These are phyloP conservation scores for Kwoniella sp. DNA, from an alignment of 768 basidiomycete species.

Conservation along the genomic window DNA sequence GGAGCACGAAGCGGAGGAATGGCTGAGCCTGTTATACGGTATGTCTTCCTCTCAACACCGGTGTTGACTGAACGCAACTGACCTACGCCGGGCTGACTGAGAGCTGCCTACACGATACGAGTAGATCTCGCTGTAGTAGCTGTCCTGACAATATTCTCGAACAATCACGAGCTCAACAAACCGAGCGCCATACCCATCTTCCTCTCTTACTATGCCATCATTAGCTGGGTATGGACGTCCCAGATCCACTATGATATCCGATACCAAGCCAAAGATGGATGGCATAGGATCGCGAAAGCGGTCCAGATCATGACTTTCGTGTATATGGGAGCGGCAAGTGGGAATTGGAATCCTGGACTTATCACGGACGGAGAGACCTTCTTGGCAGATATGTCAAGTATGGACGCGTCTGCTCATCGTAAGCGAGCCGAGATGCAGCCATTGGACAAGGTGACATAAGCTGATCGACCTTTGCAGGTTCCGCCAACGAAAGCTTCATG, in stretches of 20 bases:
- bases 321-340: constrained; percentile 44
- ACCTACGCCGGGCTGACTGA: constrained; percentile 9
- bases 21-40: constrained; percentile 48
- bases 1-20: constrained; percentile 37
- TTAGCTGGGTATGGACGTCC: constrained; percentile 41
- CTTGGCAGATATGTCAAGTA: neutral
- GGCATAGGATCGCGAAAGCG: constrained; percentile 33
- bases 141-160: constrained; percentile 40
- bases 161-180: constrained; percentile 29
- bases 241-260: constrained; percentile 41
- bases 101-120: no score
- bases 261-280: constrained; percentile 40
- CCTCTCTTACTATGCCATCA: constrained; percentile 41
- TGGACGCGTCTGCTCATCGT: constrained; percentile 10
- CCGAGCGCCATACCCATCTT: constrained; percentile 38
- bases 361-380: constrained; percentile 21
- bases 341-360: constrained; percentile 35
- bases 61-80: no score
- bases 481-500: constrained; percentile 30
- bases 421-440: neutral
- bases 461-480: constrained; percentile 8
- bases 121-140: constrained; percentile 49
- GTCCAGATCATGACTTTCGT: constrained; percentile 40
- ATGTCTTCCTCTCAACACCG: no score
- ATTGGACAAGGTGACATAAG: no score